Evolutionary conservation across 2,329 filamentous ascomycete species (phyloP), one percentile per base, ranked within the genome.

Genomic region (Monilinia vaccinii-corymbosi): DNA sequence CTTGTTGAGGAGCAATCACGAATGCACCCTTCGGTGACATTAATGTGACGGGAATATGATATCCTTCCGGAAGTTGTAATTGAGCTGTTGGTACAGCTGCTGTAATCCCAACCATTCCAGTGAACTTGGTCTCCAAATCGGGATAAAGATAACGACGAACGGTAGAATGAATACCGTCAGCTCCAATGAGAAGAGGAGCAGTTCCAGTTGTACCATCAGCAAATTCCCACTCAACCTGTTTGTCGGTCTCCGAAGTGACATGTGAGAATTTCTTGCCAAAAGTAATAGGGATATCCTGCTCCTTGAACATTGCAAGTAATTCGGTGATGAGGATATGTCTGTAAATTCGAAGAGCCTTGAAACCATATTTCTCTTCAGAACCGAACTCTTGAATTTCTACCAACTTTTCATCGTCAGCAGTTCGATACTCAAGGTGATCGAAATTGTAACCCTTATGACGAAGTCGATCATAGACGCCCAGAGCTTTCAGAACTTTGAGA

Each of bases 111-210:
- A 72, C 69, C 69, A 78, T 76, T 40, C 78, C 78, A 1, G 76
- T 78, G 65, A 81, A 85, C 1, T 71, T 73, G 1, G 82, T 78
- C 38, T 75, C 68, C 1, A 80, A 64, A 0, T 76, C 73, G 0
- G 81, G 78, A 49, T 78, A 74, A 0, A 86, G 71, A 46, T 82
- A 77, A 4, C 71, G 74, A 3, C 81, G 75, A 0, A 85, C 79
- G 0, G 71, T 73, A 0, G 81, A 84, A 66, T 85, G 80, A 53
- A 85, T 85, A 1, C 83, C 82, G 61, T 86, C 82, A 0, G 81
- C 79, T 0, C 81, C 82, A 18, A 85, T 72, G 0, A 86, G 75
- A 14, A 81, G 66, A 2, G 71, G 64, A 0, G 79, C 77, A 0
- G 65, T 68, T 1, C 65, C 71, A 0, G 67, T 71, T 0, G 73